A percentile compares a stretch with the other conserved stretches of the same genome.
phyloP scores from a whole-genome alignment of 805 yeast genomes.

The Barnettozyma populi region DNA sequence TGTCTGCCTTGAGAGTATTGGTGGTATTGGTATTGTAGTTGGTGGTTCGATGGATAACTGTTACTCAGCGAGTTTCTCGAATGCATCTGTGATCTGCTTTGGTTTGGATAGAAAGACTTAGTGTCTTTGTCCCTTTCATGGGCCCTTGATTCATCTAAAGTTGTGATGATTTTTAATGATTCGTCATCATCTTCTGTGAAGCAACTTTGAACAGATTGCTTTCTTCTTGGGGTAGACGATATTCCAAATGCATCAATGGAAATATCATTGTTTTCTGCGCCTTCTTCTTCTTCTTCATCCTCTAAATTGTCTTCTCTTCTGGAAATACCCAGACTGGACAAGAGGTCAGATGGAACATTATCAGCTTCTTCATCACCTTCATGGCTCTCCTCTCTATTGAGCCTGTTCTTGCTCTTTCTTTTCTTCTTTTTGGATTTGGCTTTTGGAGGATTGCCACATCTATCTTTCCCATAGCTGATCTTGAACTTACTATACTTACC shows the following conservation, averaged over 20 bases:
- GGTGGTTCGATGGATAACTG: slow-evolving; percentile 6
- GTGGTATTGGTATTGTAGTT: slow-evolving; percentile 12
- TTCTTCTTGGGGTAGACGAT: slow-evolving; percentile 6
- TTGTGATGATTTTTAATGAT: slow-evolving; percentile 2
- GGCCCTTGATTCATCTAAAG: background rate
- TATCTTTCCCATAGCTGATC: slow-evolving; percentile 68
- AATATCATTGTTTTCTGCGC: slow-evolving; percentile 1
- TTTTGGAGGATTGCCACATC: slow-evolving; percentile 75
- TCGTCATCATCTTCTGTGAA: slow-evolving; percentile 3
- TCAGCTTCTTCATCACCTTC: slow-evolving; percentile 15
- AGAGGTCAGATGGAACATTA: slow-evolving; percentile 17
- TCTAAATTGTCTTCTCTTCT: background rate
- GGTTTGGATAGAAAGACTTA: background rate
- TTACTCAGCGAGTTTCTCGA: slow-evolving; percentile 12
- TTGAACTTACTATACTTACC: slow-evolving; percentile 48
- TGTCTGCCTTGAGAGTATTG: slow-evolving; percentile 5
- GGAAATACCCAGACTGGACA: slow-evolving; percentile 23
- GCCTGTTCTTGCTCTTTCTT: slow-evolving; percentile 22
- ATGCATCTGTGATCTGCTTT: background rate
- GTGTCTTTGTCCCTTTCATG: background rate
- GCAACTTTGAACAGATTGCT: background rate
- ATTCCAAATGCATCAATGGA: slow-evolving; percentile 19
- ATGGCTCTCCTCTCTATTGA: slow-evolving; percentile 1
- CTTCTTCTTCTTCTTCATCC: slow-evolving; percentile 3
- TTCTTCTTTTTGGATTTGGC: slow-evolving; percentile 26